These are phyloP conservation scores for Penicillium expansum DNA, from an alignment of 2,329 filamentous ascomycete genomes.

Conservation along the genomic window DNA sequence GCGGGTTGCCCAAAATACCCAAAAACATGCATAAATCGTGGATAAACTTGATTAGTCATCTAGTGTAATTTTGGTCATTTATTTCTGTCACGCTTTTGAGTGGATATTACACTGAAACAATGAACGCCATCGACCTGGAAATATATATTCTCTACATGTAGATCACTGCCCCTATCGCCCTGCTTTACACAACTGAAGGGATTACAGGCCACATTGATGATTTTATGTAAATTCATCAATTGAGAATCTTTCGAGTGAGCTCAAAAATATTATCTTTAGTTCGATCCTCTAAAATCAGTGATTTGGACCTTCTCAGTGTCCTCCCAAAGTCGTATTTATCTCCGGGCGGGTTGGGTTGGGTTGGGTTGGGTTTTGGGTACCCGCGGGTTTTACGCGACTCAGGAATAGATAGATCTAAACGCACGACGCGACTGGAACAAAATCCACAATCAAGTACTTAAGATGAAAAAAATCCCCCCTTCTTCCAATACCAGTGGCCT, in stretches of 20 bases:
- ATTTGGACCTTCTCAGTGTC: neutral
- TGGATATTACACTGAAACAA: neutral
- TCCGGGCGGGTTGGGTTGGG: too few species aligned
- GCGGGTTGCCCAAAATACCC: constrained; percentile 9
- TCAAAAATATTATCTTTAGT: too few species aligned
- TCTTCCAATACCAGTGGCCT: too few species aligned
- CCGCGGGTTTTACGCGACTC: neutral
- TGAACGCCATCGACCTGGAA: too few species aligned
- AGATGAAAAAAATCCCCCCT: too few species aligned
- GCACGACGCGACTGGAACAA: neutral
- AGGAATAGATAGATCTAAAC: neutral
- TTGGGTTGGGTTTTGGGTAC: neutral
- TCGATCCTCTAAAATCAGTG: too few species aligned
- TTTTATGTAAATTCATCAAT: neutral
- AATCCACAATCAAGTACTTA: neutral
- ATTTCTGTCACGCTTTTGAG: constrained; percentile 1
- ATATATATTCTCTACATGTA: constrained; percentile 7
- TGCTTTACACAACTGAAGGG: too few species aligned
- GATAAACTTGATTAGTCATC: constrained; percentile 8
- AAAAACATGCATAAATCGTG: constrained; percentile 4
- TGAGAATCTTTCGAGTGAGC: too few species aligned
- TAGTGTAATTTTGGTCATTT: constrained; percentile 9
- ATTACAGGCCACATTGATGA: too few species aligned
- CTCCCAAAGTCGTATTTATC: neutral
- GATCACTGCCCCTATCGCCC: too few species aligned